Conservation (phyloP, 2,329 filamentous ascomycete species). For the Fusarium citri region DNA sequence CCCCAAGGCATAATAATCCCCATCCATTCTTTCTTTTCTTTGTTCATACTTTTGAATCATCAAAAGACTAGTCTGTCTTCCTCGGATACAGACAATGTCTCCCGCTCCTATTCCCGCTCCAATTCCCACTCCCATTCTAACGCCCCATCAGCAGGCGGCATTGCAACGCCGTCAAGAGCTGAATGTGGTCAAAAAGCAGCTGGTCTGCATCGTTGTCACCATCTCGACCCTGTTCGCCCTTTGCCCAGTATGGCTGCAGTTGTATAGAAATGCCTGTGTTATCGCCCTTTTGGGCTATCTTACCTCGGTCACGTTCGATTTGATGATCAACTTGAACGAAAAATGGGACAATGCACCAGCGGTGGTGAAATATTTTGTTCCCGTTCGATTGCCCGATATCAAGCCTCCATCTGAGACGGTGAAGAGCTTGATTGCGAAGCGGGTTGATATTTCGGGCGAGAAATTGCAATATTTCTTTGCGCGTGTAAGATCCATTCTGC, state of each 20-base stretch:
- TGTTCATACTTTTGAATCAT: background rate
- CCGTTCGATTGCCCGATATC: background rate
- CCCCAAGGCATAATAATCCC: background rate
- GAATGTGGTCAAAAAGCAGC: constrained; percentile 18
- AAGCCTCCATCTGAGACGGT: constrained; percentile 23
- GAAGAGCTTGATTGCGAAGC: background rate
- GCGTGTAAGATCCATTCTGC: background rate
- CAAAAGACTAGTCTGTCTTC: background rate
- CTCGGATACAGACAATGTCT: constrained; percentile 2
- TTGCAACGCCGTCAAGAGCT: constrained; percentile 11
- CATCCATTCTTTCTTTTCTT: background rate
- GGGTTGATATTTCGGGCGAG: background rate
- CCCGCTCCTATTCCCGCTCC: background rate
- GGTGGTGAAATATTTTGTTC: constrained; percentile 28
- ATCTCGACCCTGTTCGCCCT: constrained; percentile 14
- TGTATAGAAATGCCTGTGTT: constrained; percentile 23
- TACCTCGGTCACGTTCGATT: constrained; percentile 7
- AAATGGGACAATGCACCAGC: constrained; percentile 21
- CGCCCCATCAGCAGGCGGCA: background rate
- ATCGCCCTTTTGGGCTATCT: constrained; percentile 24
- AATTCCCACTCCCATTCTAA: background rate
- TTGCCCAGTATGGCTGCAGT: constrained; percentile 15
- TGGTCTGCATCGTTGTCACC: constrained; percentile 16
- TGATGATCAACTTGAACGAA: constrained; percentile 14
- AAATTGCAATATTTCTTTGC: background rate